Evolutionary conservation across 257 asterid genomes (phyloP), one percentile per base, ranked within the genome.

Genomic region (Ocimum tenuiflorum): DNA sequence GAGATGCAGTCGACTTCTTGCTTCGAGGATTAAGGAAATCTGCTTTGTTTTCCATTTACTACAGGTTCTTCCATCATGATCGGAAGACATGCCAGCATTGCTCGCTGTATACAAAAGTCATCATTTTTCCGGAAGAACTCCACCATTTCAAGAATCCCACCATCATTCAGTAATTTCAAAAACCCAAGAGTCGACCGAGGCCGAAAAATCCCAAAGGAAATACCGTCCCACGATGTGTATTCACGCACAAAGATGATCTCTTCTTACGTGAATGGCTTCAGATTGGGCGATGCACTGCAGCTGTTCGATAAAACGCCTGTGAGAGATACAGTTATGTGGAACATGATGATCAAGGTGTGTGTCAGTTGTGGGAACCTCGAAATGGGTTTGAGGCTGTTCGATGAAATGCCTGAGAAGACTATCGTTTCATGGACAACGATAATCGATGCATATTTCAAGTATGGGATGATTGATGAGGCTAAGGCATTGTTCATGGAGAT

Each of bases 351-450:
- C 60, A 92, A 86, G 71, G 96, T 91, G 17, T 89, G 97, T 42
- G 73, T 84, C 33, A 75, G 62, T 27, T 85, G 84, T 64, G 87
- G 96, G 18, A 31, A 86, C 50, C 29, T 81, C 42, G 83, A 75
- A 22, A 75, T 79, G 88, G 88, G 86, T 12, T 43, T 86, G 82
- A 83, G 47, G 65, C 69, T 87, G 50, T 88, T 92, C 31, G 75
- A 77, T 24, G 84, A 81, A 79, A 89, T 89, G 95, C 88, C 89
- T 7, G 77, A 81, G 53, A 82, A 79, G 63, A 92, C 80, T 71
- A 91, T 84, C 12, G 52, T 87, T 73, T 85, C 98, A 53, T 89
- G 95, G 89, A 91, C 98, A 14, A 91, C 96, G 13, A 56, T 83
- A 76, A 71, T 92, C 60, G 73, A 72, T 20, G 96, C 91, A 15